phyloP scores from a whole-genome alignment of 164 flowering plant genomes.

The Stephania japonica region DNA sequence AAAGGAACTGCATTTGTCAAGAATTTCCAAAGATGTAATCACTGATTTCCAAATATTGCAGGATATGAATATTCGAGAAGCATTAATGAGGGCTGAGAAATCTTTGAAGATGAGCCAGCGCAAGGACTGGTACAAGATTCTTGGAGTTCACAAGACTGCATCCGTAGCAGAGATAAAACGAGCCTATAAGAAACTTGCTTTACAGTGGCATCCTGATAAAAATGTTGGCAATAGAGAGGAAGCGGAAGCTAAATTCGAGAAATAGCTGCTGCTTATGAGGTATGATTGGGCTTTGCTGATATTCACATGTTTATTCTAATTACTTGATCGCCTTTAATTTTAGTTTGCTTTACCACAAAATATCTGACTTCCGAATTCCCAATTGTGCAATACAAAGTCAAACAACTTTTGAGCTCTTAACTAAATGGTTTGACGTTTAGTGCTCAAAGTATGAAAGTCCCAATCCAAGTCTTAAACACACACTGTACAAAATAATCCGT shows the following conservation, averaged over 20 bases:
- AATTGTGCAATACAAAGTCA: not conserved
- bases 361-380: not conserved
- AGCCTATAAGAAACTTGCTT: slow-evolving; percentile 96
- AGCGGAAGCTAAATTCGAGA: slow-evolving; percentile 87
- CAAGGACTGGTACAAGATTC: slow-evolving; percentile 96
- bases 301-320: not conserved
- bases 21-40: not conserved
- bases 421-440: not conserved
- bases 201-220: slow-evolving; percentile 99
- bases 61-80: slow-evolving; percentile 87
- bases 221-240: slow-evolving; percentile 94
- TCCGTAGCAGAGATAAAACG: slow-evolving; percentile 72
- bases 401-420: not conserved
- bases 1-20: not conserved
- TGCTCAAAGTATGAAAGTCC: not conserved
- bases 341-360: not conserved
- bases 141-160: slow-evolving; percentile 80
- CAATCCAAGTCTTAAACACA: not conserved
- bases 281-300: slow-evolving; percentile 11
- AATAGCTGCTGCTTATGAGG: slow-evolving; percentile 99
- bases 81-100: slow-evolving; percentile 78
- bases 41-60: slow-evolving; percentile 20
- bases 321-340: not conserved
- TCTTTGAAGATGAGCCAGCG: slow-evolving; percentile 91
- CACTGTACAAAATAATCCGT: not conserved